Conservation (phyloP, 2,329 filamentous ascomycete genomes). For the Cordyceps farinosa region DNA sequence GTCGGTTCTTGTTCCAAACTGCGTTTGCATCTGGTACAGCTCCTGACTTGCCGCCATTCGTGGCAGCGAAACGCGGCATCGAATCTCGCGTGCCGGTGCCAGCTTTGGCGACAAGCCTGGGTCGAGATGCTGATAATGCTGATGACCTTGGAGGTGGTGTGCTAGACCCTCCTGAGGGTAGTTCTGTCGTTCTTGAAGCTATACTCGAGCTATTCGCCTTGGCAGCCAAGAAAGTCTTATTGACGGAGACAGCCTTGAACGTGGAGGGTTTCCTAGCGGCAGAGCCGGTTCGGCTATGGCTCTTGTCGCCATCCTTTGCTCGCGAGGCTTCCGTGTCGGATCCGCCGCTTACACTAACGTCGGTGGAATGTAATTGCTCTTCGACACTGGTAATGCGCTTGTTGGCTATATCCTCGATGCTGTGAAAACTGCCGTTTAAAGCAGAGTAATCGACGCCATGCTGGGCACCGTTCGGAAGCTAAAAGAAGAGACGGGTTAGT, state of each 20-base stretch:
- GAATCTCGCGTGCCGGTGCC: slow-evolving; percentile 58
- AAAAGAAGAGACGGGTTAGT: background rate
- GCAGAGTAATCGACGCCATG: slow-evolving; percentile 45
- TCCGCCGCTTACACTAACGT: slow-evolving; percentile 67
- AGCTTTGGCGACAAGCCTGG: slow-evolving; percentile 73
- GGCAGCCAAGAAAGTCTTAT: slow-evolving; percentile 76
- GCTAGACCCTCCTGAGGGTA: slow-evolving; percentile 45
- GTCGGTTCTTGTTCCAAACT: slow-evolving; percentile 88
- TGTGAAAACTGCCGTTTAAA: slow-evolving; percentile 47
- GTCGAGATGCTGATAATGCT: slow-evolving; percentile 54
- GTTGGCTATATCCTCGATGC: slow-evolving; percentile 51
- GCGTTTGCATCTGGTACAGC: slow-evolving; percentile 66
- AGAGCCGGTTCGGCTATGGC: slow-evolving; percentile 56
- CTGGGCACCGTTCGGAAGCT: slow-evolving; percentile 37
- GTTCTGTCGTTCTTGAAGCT: slow-evolving; percentile 49
- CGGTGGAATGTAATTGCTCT: slow-evolving; percentile 57
- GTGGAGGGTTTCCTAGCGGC: slow-evolving; percentile 69
- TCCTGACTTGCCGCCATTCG: slow-evolving; percentile 54
- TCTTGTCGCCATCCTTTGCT: slow-evolving; percentile 54
- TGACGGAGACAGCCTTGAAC: slow-evolving; percentile 83
- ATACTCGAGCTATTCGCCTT: slow-evolving; percentile 51
- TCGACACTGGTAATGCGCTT: slow-evolving; percentile 57
- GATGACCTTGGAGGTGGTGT: slow-evolving; percentile 45
- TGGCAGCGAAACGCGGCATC: slow-evolving; percentile 38
- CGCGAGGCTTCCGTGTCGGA: slow-evolving; percentile 74